These are phyloP conservation scores for Claviceps quebecensis DNA, from an alignment of 2,329 filamentous ascomycete genomes.

Conservation along the genomic window DNA sequence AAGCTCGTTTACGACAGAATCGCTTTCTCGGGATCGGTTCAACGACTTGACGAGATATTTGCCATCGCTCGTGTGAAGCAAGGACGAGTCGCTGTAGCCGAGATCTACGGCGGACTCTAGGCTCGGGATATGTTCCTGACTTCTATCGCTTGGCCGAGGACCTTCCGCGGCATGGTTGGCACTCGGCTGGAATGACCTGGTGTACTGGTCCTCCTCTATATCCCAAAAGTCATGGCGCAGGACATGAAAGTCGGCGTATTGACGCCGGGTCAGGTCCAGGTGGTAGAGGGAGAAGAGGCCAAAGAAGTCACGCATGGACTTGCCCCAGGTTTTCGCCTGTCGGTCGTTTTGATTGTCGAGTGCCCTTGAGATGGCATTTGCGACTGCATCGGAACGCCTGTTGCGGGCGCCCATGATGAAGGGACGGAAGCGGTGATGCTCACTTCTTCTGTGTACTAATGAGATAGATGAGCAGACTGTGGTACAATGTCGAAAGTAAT, in stretches of 20 bases:
- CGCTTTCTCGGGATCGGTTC: constrained; percentile 54
- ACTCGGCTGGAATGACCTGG: not conserved
- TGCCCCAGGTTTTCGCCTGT: not conserved
- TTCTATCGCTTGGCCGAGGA: not conserved
- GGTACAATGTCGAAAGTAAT: too few relatives aligned
- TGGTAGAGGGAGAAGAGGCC: constrained; percentile 1
- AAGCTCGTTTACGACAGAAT: constrained; percentile 54
- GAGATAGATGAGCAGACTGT: too few relatives aligned
- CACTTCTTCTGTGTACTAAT: too few relatives aligned
- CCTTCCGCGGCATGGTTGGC: not conserved
- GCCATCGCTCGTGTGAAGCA: constrained; percentile 53
- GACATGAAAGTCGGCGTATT: constrained; percentile 1
- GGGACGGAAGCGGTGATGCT: too few relatives aligned
- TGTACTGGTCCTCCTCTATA: constrained; percentile 2
- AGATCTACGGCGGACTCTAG: constrained; percentile 45
- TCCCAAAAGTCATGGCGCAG: constrained; percentile 4
- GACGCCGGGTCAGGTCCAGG: not conserved
- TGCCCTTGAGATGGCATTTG: not conserved
- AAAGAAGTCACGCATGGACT: not conserved
- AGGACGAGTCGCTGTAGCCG: constrained; percentile 64
- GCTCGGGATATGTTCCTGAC: constrained; percentile 18
- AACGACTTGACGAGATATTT: constrained; percentile 59
- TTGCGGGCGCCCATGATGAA: not conserved
- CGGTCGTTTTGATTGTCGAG: not conserved
- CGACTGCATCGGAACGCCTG: constrained; percentile 1